These are phyloP conservation scores for Sphaerulina musiva DNA, from an alignment of 2,329 filamentous ascomycete species.

Conservation along the genomic window DNA sequence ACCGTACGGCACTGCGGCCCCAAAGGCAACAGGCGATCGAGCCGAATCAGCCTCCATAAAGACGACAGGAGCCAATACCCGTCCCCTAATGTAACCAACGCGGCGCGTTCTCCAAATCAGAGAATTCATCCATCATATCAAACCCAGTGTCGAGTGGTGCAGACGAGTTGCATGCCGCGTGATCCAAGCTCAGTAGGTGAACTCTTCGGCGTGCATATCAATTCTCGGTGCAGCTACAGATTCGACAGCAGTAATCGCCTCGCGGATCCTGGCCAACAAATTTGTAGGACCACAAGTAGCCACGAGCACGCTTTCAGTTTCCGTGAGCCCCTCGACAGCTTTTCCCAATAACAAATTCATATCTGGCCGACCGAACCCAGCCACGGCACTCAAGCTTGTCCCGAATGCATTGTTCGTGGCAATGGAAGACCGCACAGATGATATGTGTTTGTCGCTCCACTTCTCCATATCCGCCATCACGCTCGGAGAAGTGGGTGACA, in stretches of 20 bases:
- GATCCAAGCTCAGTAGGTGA: conserved; percentile 11
- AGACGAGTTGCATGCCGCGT: too few relatives aligned
- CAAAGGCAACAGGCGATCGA: too few relatives aligned
- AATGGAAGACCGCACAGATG: neutral
- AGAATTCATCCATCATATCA: too few relatives aligned
- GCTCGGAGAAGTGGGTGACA: neutral
- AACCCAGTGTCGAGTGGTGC: too few relatives aligned
- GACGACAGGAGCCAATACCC: too few relatives aligned
- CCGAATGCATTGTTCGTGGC: neutral
- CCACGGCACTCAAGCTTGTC: neutral
- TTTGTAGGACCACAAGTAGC: conserved; percentile 16
- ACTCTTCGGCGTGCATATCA: conserved; percentile 21
- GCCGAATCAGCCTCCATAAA: too few relatives aligned
- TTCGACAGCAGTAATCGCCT: conserved; percentile 11
- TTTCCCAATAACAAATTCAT: conserved; percentile 3
- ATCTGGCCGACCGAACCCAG: conserved; percentile 11
- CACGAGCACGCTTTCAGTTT: conserved; percentile 13
- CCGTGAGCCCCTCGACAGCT: conserved; percentile 7
- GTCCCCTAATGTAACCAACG: too few relatives aligned
- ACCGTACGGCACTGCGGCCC: too few relatives aligned
- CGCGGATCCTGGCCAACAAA: conserved; percentile 11
- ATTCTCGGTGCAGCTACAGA: conserved; percentile 15
- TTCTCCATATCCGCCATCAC: conserved; percentile 2
- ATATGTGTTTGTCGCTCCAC: neutral
- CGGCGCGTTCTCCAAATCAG: too few relatives aligned